Conservation (phyloP, 176 grass and related monocot genomes). For the Lolium perenne region DNA sequence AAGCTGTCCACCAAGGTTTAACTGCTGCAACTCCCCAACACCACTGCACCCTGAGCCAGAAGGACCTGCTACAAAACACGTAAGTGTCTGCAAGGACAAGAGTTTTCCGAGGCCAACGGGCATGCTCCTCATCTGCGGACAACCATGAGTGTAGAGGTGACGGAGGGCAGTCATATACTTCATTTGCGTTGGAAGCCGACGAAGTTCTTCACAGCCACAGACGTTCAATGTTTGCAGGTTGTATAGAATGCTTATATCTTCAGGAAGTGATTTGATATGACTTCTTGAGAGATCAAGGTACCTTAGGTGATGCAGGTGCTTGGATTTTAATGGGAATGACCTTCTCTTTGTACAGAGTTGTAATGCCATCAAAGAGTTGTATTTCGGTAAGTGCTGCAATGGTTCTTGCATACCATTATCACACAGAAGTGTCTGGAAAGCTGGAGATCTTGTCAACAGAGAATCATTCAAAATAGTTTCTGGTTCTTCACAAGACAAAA, state of each 20-base stretch:
- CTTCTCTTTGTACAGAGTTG: accelerated
- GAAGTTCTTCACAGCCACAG: background rate
- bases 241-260: slow-evolving; percentile 11
- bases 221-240: slow-evolving; percentile 8
- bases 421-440: slow-evolving; percentile 8
- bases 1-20: slow-evolving; percentile 28
- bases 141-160: slow-evolving; percentile 4
- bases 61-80: slow-evolving; percentile 17
- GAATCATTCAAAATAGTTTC: background rate
- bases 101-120: slow-evolving; percentile 17
- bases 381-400: background rate
- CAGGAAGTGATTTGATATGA: background rate
- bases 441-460: background rate
- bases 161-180: slow-evolving; percentile 35
- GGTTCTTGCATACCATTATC: accelerated
- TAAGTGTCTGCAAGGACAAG: slow-evolving; percentile 21
- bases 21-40: background rate
- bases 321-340: background rate
- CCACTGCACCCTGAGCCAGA: background rate
- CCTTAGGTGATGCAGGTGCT: slow-evolving; percentile 15
- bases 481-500: background rate
- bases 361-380: background rate
- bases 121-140: background rate
- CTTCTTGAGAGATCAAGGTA: background rate
- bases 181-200: slow-evolving; percentile 29